Base-by-base conservation (phyloP, 2,329 filamentous ascomycete species). In the Neonectria sp. region DNA sequence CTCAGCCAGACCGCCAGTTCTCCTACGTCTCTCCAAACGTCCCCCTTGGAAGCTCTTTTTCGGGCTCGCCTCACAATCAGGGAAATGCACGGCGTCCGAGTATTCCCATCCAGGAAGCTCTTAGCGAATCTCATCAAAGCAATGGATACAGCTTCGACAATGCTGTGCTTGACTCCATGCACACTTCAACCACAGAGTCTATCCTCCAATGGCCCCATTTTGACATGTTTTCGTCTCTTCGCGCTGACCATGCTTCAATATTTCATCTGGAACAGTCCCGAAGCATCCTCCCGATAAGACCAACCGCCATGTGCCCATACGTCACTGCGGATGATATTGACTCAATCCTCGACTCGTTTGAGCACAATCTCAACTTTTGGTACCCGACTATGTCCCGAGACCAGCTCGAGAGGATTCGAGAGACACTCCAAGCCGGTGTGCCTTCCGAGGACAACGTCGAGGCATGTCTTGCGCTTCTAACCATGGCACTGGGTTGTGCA, bases 191-290 rank as follows among this genome's bases (percentile, higher is more conserved):
- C 0, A 86, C 85, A 0, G 85, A 87, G 70, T 85, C 83, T 0
- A 80, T 87, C n/a, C 79, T 87, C 0, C 82, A 84, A 62, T 87
- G 85, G 85, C 84, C 83, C 7, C 82, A 86, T 61, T 86, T 87
- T 61, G 81, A 85, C 31, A 75, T 78, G 2, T 85, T 84, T 49
- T 80, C 82, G 2, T 79, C 79, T 12, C 77, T 87, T 27, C 77
- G 84, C 1, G 75, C 81, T 31, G 81, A 82, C 17, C 82, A 84
- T 27, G 74, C 79, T 2, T 81, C 85, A 2, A 85, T 87, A 27
- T 87, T 86, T 56, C 79, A 83, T 21, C 78, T 87, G 0, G 86
- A 87, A 67, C 83, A 83, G 55, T 78, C 79, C 0, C 79, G 86
- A 0, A 66, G 77, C 0, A 72, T 82, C 1, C 67, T 86, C 2